Evolutionary conservation across 306 rosid species (phyloP), one percentile per base, ranked within the genome.

Genomic region (Geum urbanum): DNA sequence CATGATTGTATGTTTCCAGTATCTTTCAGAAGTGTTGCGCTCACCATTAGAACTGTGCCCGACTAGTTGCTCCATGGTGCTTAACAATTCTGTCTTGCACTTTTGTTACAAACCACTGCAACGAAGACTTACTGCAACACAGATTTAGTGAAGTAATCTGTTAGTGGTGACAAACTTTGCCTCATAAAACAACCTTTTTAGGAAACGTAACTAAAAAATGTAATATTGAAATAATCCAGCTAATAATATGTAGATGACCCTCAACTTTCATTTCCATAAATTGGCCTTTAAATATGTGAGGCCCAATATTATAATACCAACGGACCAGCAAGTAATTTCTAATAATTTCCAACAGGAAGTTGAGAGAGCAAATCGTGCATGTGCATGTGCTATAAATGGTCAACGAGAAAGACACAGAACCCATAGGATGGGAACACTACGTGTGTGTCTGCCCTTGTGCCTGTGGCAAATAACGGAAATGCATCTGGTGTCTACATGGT

Each of bases 41-140:
- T 35, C 87, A 88, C 76, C 83, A 69, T 85, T 88, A 46, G 86
- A 91, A 84, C 72, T 84, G 55, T 84, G 80, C 67, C 84, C 90
- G 60, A 80, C 79, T 75, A 80, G 76, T 48, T 24, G 72, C 87
- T 96, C 83, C 67, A 84, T 83, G 67, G 83, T 80, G 84, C 86
- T 80, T 52, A 77, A 71, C 77, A 74, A 90, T 88, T 75, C 92
- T 85, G 66, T 88, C 97, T 70, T 87, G 99, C 37, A 88, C 75
- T 81, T 86, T 83, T 59, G 79, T 84, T 69, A 91, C 57, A 59
- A 94, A 78, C 96, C 97, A 88, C 78, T 82, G 86, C 85, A 94
- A 79, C 62, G 98, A 84, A 78, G 86, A 84, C 70, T 84, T 82
- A 58, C 99, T 91, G 85, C 88, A 81, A 65, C 49, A 54, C 22